phyloP scores from a whole-genome alignment of 2,329 filamentous ascomycete species.

The Pseudogymnoascus sp. region DNA sequence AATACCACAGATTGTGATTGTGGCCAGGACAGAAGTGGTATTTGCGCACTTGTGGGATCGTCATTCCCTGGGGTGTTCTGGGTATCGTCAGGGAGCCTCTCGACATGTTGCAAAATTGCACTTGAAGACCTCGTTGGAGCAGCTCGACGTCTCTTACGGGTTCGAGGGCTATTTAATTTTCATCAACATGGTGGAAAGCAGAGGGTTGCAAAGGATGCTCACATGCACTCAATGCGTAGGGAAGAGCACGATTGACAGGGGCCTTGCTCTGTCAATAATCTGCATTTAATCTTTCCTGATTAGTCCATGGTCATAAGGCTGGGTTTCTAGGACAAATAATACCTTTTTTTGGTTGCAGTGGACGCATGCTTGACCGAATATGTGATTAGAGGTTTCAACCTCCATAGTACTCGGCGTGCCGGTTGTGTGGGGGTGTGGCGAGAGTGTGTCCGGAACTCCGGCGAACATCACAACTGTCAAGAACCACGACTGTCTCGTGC shows the following conservation, averaged over 20 bases:
- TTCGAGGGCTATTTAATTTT: neutral
- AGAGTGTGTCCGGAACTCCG: neutral
- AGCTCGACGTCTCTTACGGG: conserved; percentile 2
- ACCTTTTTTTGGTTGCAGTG: conserved; percentile 28
- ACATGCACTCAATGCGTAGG: conserved; percentile 9
- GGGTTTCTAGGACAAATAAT: neutral
- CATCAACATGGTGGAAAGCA: neutral
- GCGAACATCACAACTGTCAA: neutral
- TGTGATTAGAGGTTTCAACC: neutral
- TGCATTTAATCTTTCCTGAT: conserved; percentile 23
- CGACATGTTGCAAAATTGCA: neutral
- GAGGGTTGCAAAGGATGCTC: neutral
- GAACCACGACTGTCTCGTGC: neutral
- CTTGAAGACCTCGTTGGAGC: neutral
- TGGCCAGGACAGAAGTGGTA: neutral
- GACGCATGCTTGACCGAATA: conserved; percentile 22
- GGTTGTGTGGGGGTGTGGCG: neutral
- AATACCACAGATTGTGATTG: neutral
- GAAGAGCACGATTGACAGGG: conserved; percentile 14
- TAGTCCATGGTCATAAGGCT: neutral
- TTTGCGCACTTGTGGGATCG: neutral
- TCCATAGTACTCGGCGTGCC: neutral
- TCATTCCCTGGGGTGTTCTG: neutral
- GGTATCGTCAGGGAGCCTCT: neutral
- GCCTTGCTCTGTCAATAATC: conserved; percentile 19